These are phyloP conservation scores for Tephrocybe sp. DNA, from an alignment of 768 basidiomycete genomes.

Conservation along the genomic window DNA sequence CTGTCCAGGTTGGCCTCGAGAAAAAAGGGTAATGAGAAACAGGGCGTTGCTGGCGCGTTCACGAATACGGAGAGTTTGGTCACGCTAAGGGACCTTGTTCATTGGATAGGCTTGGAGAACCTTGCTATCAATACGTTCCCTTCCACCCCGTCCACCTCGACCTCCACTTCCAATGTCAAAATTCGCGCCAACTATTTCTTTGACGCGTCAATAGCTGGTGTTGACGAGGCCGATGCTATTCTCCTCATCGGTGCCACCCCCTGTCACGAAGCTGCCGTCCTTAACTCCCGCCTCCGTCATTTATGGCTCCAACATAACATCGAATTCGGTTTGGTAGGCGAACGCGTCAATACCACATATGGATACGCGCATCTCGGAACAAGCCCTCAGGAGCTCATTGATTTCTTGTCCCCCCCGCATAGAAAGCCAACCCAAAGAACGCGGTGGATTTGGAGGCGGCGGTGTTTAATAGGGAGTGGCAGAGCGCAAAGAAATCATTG, in stretches of 20 bases:
- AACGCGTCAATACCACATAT: no score
- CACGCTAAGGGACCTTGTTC: slow-evolving; percentile 89
- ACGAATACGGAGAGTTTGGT: no score
- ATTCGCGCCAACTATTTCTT: slow-evolving; percentile 96
- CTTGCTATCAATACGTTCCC: slow-evolving; percentile 62
- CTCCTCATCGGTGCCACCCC: slow-evolving; percentile 96
- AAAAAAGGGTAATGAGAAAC: no score
- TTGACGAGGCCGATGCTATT: slow-evolving; percentile 88
- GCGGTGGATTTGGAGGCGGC: no score
- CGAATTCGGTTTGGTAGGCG: slow-evolving; percentile 87
- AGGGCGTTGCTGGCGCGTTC: no score
- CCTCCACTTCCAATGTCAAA: slow-evolving; percentile 61
- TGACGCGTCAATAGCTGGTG: slow-evolving; percentile 86
- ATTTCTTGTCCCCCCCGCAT: no score
- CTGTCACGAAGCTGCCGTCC: slow-evolving; percentile 90
- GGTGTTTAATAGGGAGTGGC: no score
- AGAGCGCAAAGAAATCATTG: no score
- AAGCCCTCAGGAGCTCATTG: no score
- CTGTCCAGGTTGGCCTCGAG: no score
- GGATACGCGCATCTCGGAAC: no score
- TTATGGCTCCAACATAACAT: slow-evolving; percentile 86
- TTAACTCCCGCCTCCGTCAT: slow-evolving; percentile 96
- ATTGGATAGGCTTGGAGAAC: slow-evolving; percentile 94
- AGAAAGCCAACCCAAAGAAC: no score
- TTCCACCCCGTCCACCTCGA: slow-evolving; percentile 48